phyloP scores from a whole-genome alignment of 352 stramenopile species.

The Phytophthora aleatoria region DNA sequence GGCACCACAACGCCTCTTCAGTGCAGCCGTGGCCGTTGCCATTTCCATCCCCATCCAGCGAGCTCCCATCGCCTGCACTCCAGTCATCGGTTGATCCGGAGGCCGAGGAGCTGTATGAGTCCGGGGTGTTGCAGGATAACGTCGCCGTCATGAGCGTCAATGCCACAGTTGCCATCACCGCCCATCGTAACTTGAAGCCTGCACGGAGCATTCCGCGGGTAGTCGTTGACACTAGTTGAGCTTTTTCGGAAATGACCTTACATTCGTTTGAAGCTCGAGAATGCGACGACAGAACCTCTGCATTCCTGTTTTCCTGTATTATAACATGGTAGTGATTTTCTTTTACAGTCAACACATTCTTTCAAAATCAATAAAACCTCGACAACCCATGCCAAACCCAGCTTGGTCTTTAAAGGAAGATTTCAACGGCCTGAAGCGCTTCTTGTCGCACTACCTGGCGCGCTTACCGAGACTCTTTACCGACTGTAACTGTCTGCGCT shows the following conservation, averaged over 20 bases:
- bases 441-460: neutral
- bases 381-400: too few species aligned
- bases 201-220: constrained; percentile 3
- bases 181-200: constrained; percentile 15
- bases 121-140: constrained; percentile 10
- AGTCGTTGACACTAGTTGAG: constrained; percentile 2
- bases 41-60: constrained; percentile 1
- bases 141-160: neutral
- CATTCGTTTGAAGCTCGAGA: neutral
- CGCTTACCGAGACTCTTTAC: neutral
- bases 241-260: constrained; percentile 26
- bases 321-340: too few species aligned
- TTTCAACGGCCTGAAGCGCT: neutral
- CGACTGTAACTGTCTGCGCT: constrained; percentile 1
- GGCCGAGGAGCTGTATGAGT: constrained; percentile 4
- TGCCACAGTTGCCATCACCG: constrained; percentile 2
- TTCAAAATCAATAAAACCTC: too few species aligned
- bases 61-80: neutral
- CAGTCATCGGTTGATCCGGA: constrained; percentile 6
- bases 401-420: neutral
- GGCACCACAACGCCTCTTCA: constrained; percentile 49
- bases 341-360: too few species aligned
- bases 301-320: too few species aligned
- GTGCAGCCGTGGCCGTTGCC: constrained; percentile 22
- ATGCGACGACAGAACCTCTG: too few species aligned